Base-by-base conservation (phyloP, 2,329 filamentous ascomycete genomes). In the Ceratocystis huliohia region DNA sequence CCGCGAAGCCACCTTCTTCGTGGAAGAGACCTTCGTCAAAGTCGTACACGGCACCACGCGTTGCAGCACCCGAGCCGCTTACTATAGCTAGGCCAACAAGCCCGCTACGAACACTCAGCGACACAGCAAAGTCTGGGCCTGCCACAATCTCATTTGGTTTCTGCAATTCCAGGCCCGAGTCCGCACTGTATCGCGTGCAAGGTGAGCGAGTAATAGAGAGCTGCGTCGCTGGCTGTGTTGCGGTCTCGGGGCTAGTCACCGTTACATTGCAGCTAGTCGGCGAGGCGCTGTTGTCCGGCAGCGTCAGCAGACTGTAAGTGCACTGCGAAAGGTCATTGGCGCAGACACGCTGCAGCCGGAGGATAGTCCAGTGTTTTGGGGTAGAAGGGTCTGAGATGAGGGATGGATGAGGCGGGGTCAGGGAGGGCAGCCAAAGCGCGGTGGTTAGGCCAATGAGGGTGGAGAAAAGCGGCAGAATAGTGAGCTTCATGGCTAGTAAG, bases 341-440 rank as follows among this genome's bases (percentile, higher is more conserved):
- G 20, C 59, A 62, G 15, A 41, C 33, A 25, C 59, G 59, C 37
- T 37, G 59, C n/a, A 62, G 59, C 8, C 59, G 20, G 2, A 62
- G 59, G 22, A 62, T 62, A 5, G 59, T 45, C 59, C 59, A 62
- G 50, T 56, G 28, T 56, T 20, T 56, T 7, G 50, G 50, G 6
- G 25, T 6, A 13, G 20, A 30, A 5, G 50, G 28, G 50, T 1
- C 50, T 6, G 50, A 56, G 6, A 56, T 22, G 20, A 56, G 50
- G 13, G 20, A 1, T 25, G 6, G 22, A 22, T 41, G 50, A 15
- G 13, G 50, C 8, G 25, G 50, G 50, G 20, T 6, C 20, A 28
- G 20, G 3, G 28, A 56, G 28, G 50, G 50, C 20, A 56, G 50
- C 50, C 50, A 22, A 25, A 56, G 20, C n/a, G n/a, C 50, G 7